These are phyloP conservation scores for Camellia japonica DNA, from an alignment of 148 eudicot genomes.

Conservation along the genomic window DNA sequence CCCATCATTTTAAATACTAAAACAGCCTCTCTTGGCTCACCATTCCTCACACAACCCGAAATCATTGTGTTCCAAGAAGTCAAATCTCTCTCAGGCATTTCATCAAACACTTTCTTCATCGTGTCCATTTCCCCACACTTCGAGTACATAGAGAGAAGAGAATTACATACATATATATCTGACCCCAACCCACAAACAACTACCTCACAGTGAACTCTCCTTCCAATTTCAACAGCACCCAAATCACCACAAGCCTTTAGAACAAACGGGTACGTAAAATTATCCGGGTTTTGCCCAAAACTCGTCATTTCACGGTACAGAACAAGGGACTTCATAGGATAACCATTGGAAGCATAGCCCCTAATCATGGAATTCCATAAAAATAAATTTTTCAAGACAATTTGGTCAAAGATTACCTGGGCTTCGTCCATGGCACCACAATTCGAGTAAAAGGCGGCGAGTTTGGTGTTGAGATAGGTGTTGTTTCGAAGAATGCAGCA, in stretches of 20 bases:
- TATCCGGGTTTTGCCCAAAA: conserved; percentile 25
- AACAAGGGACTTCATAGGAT: neutral
- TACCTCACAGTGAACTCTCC: conserved; percentile 29
- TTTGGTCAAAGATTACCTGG: conserved; percentile 13
- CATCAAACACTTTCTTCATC: conserved; percentile 35
- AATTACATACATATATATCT: conserved; percentile 32
- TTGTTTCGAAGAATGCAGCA: conserved; percentile 12
- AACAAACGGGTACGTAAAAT: conserved; percentile 37
- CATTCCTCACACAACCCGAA: conserved; percentile 26
- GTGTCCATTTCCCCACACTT: conserved; percentile 20
- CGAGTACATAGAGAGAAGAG: conserved; percentile 24
- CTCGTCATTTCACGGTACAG: conserved; percentile 12
- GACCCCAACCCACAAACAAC: conserved; percentile 30
- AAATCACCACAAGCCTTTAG: conserved; percentile 37
- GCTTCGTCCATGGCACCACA: conserved; percentile 13
- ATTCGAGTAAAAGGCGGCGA: conserved; percentile 19
- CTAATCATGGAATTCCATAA: conserved; percentile 25
- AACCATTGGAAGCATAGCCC: conserved; percentile 16
- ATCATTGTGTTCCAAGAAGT: conserved; percentile 35
- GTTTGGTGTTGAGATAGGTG: conserved; percentile 20
- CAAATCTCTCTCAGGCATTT: conserved; percentile 33
- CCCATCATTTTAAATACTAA: conserved; percentile 15
- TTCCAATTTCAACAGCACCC: conserved; percentile 16
- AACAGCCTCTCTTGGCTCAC: conserved; percentile 15
- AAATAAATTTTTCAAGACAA: conserved; percentile 14